These are phyloP conservation scores for Nematocida minor DNA, from an alignment of 371 early-diverging fungal species.

Conservation along the genomic window DNA sequence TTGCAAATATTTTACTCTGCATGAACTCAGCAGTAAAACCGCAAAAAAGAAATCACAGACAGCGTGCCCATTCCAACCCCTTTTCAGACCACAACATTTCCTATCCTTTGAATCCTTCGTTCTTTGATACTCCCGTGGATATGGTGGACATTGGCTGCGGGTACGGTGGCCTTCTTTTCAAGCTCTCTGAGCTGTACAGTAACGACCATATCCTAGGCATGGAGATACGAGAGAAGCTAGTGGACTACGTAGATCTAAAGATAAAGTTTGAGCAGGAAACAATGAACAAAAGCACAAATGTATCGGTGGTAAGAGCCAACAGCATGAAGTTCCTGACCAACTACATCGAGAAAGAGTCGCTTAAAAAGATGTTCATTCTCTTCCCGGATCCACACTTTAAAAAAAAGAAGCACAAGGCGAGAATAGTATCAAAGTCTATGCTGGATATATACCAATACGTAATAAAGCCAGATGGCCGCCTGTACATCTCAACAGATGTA, in stretches of 20 bases:
- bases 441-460: slow-evolving; percentile 59
- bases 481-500: slow-evolving; percentile 66
- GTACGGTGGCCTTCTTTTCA: slow-evolving; percentile 77
- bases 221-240: slow-evolving; percentile 93
- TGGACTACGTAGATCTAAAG: slow-evolving; percentile 73
- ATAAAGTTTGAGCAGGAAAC: slow-evolving; percentile 36
- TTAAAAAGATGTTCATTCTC: slow-evolving; percentile 91
- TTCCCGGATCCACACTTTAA: slow-evolving; percentile 98
- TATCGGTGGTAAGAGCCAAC: slow-evolving; percentile 87
- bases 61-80: slow-evolving; percentile 94
- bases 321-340: slow-evolving; percentile 96
- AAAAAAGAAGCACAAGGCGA: slow-evolving; percentile 92
- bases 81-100: slow-evolving; percentile 57
- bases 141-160: slow-evolving; percentile 99
- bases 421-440: slow-evolving; percentile 74
- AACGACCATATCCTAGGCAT: slow-evolving; percentile 84
- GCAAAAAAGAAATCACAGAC: slow-evolving; percentile 79
- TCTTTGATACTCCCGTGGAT: slow-evolving; percentile 75
- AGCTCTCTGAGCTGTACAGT: slow-evolving; percentile 77
- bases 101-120: slow-evolving; percentile 76
- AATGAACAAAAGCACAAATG: slow-evolving; percentile 76
- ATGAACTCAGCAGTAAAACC: slow-evolving; percentile 50
- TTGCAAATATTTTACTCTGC: slow-evolving; percentile 56
- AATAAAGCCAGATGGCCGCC: slow-evolving; percentile 52
- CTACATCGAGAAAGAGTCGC: slow-evolving; percentile 81